Base-by-base conservation (phyloP, 1,139 yeast species). In the Saccharomycopsis hybrid region DNA sequence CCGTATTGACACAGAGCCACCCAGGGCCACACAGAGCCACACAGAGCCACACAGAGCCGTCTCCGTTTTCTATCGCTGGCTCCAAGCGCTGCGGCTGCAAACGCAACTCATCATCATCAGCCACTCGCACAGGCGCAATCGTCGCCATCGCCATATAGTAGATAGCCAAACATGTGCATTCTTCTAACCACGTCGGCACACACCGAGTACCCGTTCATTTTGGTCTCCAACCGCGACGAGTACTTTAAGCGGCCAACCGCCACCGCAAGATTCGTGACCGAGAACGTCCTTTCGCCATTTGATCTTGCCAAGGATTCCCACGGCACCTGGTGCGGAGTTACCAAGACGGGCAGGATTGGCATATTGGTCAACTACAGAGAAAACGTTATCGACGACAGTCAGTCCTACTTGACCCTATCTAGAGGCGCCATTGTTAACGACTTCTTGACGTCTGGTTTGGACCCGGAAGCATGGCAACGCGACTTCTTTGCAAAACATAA, bases 281-380 rank as follows among this genome's bases (percentile, higher is more conserved):
- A 25, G 2, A 38, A n/a, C 27, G 66, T 86, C 2, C 63, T 89
- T 9, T 77, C 86, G 4, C 97, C 97, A 0, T 68, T 74, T 37
- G 98, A 92, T 64, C 63, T 85, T 57, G 89, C 83, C 1, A 68
- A 92, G 47, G 67, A 71, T 0, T 90, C 81, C 56, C 88, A 80
- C 58, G 97, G 98, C 0, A 86, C 97, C 0, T 92, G 98, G 98
- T 78, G 88, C 2, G 97, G 96, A 0, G 75, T 85, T 7, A 41
- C 80, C 44, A 69, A 69, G 33, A 64, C 62, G 2, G 94, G 94
- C 0, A 74, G 77, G 52, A 56, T 90, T 2, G 86, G 95, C 0
- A 85, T 85, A 2, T 70, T 92, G 42, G 80, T 92, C 25, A 92
- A 92, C 62, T 82, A 77, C 60, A 69, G 87, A 61, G 82, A 77